Conservation (phyloP, 352 stramenopile genomes). For the Globisporangium ultimum region DNA sequence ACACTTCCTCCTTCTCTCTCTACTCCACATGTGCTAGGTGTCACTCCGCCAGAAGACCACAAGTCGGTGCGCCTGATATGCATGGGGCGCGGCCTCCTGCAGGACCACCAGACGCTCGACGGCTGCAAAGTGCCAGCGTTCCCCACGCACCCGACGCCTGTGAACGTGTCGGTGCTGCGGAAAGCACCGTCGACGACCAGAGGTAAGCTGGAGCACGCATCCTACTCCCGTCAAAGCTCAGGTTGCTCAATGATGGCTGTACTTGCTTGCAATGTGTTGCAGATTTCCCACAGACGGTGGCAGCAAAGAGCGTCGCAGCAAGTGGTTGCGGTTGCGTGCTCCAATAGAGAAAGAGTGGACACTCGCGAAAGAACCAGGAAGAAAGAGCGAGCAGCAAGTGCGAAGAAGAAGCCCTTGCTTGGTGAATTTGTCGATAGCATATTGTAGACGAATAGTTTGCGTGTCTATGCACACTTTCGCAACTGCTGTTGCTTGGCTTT, state of each 20-base stretch:
- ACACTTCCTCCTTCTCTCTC: background rate
- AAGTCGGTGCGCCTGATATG: constrained; percentile 90
- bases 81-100: constrained; percentile 92
- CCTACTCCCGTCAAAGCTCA: background rate
- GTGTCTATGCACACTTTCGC: too few relatives aligned
- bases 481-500: too few relatives aligned
- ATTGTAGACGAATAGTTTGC: too few relatives aligned
- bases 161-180: constrained; percentile 90
- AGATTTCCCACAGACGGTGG: constrained; percentile 14
- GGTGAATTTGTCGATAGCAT: too few relatives aligned
- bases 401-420: too few relatives aligned
- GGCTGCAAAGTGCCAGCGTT: constrained; percentile 88
- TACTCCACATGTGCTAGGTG: constrained; percentile 22
- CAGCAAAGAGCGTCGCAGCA: constrained; percentile 39
- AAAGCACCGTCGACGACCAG: constrained; percentile 25
- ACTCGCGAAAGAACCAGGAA: too few relatives aligned
- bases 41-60: constrained; percentile 41
- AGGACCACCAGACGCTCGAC: constrained; percentile 86
- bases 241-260: background rate
- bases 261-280: constrained; percentile 6
- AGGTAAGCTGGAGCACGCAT: constrained; percentile 19
- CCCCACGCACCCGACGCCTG: constrained; percentile 92
- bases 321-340: constrained; percentile 52
- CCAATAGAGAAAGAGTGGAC: constrained; percentile 3
- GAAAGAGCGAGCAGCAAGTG: too few relatives aligned